These are phyloP conservation scores for Prototheca cutis DNA, from an alignment of 163 green algal species.

Conservation along the genomic window DNA sequence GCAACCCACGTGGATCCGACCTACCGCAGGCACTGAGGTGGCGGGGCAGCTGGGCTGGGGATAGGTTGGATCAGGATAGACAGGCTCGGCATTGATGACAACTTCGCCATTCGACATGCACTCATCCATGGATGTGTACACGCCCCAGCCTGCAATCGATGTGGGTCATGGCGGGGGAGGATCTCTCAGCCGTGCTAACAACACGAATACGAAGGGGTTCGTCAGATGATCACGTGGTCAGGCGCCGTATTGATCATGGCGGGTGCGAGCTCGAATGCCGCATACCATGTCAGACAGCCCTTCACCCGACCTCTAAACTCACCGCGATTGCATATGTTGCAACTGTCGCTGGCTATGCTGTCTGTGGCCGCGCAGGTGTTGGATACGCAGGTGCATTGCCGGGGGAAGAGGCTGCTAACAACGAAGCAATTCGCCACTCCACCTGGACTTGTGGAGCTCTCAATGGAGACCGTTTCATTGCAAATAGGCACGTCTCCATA, in stretches of 20 bases:
- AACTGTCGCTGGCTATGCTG: conserved; percentile 8
- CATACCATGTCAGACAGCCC: not conserved
- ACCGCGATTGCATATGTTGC: conserved; percentile 22
- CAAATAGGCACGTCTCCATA: not conserved
- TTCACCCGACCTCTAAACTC: no score
- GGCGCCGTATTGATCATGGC: no score
- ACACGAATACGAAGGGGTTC: no score
- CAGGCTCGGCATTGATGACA: not conserved
- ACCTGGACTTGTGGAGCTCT: not conserved
- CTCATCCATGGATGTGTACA: not conserved
- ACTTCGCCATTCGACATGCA: not conserved
- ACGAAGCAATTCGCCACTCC: conserved; percentile 8
- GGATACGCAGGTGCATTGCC: conserved; percentile 11
- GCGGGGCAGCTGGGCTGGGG: not conserved
- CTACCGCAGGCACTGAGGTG: not conserved
- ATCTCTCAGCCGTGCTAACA: no score
- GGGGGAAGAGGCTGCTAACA: conserved; percentile 3
- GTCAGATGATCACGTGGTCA: no score
- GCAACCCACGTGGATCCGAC: no score
- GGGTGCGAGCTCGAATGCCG: no score
- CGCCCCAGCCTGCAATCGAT: not conserved
- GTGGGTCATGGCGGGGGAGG: no score
- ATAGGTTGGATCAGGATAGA: conserved; percentile 2
- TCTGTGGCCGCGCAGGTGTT: conserved; percentile 7
- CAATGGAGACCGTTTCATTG: not conserved